These are phyloP conservation scores for Phyllosticta paracitricarpa DNA, from an alignment of 2,329 filamentous ascomycete species.

Conservation along the genomic window DNA sequence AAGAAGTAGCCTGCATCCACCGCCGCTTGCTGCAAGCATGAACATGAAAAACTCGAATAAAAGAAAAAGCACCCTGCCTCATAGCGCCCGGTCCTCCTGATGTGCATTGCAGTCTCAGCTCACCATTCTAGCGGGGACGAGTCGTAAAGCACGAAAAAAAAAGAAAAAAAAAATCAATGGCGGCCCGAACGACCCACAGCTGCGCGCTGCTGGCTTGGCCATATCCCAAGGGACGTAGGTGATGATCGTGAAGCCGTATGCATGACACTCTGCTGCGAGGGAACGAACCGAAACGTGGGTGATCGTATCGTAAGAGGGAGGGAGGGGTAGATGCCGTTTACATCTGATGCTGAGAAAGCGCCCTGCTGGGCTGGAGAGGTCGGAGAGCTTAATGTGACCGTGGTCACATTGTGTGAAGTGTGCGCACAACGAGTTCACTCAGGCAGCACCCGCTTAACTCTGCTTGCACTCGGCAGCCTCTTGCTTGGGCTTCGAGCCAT, in stretches of 20 bases:
- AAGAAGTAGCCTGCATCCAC: slow-evolving; percentile 9
- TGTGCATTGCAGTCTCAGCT: slow-evolving; percentile 11
- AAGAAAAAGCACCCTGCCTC: slow-evolving; percentile 10
- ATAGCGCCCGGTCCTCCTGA: slow-evolving; percentile 11
- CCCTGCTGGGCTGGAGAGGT: not conserved
- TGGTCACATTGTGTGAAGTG: slow-evolving; percentile 3
- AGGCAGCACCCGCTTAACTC: slow-evolving; percentile 22
- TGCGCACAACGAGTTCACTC: not conserved
- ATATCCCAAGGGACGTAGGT: slow-evolving; percentile 7
- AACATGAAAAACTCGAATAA: slow-evolving; percentile 8
- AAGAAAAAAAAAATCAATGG: not conserved
- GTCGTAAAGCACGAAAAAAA: slow-evolving; percentile 8
- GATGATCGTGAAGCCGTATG: slow-evolving; percentile 9
- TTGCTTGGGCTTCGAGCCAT: slow-evolving; percentile 35
- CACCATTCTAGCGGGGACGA: slow-evolving; percentile 8
- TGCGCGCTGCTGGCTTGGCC: not conserved
- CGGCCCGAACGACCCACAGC: slow-evolving; percentile 8
- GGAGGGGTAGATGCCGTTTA: slow-evolving; percentile 10
- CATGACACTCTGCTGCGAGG: slow-evolving; percentile 8
- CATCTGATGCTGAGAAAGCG: slow-evolving; percentile 9
- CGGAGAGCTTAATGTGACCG: slow-evolving; percentile 2
- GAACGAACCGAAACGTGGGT: slow-evolving; percentile 3
- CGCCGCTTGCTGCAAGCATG: slow-evolving; percentile 10
- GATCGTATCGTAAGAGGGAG: slow-evolving; percentile 1
- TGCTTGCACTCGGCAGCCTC: slow-evolving; percentile 37